Evolutionary conservation across 306 rosid species (phyloP).

Genomic region (Ceratonia siliqua): DNA sequence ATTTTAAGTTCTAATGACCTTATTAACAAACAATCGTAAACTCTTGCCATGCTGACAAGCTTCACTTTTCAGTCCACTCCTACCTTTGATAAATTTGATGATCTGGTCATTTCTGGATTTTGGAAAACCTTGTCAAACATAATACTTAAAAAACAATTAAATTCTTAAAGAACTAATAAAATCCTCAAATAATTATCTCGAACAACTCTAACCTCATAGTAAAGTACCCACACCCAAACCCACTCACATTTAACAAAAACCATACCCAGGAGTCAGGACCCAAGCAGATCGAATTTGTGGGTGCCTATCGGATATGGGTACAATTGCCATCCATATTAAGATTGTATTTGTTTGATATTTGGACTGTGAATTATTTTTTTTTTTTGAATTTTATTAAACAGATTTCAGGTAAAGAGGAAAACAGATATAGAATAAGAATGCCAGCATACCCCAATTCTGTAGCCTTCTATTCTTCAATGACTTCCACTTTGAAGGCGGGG

Average conservation of each 20-base stretch:
- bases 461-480: slow-evolving; percentile 81
- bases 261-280: too few species aligned
- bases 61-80: slow-evolving; percentile 22
- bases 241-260: too few species aligned
- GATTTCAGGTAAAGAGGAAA: background rate
- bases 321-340: too few species aligned
- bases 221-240: too few species aligned
- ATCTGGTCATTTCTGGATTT: background rate
- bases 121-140: background rate
- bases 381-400: background rate
- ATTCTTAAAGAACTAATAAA: too few species aligned
- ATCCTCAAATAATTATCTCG: too few species aligned
- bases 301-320: too few species aligned
- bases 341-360: background rate
- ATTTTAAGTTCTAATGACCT: background rate
- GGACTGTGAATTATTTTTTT: background rate
- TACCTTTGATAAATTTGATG: background rate
- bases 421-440: background rate
- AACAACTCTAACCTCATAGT: too few species aligned
- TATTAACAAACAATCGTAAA: background rate
- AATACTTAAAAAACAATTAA: too few species aligned
- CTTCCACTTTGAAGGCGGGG: slow-evolving; percentile 80
- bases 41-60: background rate
- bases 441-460: slow-evolving; percentile 82
- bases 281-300: too few species aligned